Evolutionary conservation across 2,329 filamentous ascomycete species (phyloP).

Genomic region (Colletotrichum lentis): DNA sequence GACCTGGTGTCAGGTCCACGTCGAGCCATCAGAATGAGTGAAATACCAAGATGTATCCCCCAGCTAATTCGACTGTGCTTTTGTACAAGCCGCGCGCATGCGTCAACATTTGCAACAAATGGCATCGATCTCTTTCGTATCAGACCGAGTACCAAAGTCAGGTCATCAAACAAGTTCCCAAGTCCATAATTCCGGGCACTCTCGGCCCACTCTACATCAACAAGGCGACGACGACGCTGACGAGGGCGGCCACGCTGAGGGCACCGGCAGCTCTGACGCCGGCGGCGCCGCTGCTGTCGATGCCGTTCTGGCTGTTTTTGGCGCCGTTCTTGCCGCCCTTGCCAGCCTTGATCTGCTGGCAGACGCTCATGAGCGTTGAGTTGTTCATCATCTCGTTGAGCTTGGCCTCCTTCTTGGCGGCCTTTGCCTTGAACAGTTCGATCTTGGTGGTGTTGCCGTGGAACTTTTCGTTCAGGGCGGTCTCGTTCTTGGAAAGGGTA

Average conservation of each 20-base stretch:
- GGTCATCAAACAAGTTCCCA: not conserved
- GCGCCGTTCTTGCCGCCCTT: constrained; percentile 21
- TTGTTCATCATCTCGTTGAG: constrained; percentile 45
- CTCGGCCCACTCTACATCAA: constrained; percentile 22
- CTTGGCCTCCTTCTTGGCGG: constrained; percentile 33
- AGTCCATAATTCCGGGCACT: too few relatives aligned
- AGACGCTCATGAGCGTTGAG: constrained; percentile 45
- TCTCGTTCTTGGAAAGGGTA: constrained; percentile 38
- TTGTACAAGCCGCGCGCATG: constrained; percentile 28
- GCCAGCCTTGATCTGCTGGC: constrained; percentile 34
- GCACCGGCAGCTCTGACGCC: constrained; percentile 25
- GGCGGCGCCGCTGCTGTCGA: constrained; percentile 29
- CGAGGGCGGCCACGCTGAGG: constrained; percentile 28
- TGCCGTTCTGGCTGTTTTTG: constrained; percentile 28
- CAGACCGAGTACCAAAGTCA: constrained; percentile 11
- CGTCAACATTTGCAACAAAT: constrained; percentile 11
- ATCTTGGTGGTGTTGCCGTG: constrained; percentile 49
- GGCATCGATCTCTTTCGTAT: constrained; percentile 11
- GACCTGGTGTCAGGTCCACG: constrained; percentile 25
- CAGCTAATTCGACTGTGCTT: constrained; percentile 11
- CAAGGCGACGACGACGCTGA: constrained; percentile 29
- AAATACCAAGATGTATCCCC: constrained; percentile 26
- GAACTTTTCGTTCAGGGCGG: constrained; percentile 45
- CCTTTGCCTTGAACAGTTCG: constrained; percentile 46
- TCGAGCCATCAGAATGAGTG: constrained; percentile 31